A percentile compares a stretch with the other conserved stretches of the same genome.
phyloP scores from a whole-genome alignment of 169 alveolate genomes.

The Eimeria sp. region DNA sequence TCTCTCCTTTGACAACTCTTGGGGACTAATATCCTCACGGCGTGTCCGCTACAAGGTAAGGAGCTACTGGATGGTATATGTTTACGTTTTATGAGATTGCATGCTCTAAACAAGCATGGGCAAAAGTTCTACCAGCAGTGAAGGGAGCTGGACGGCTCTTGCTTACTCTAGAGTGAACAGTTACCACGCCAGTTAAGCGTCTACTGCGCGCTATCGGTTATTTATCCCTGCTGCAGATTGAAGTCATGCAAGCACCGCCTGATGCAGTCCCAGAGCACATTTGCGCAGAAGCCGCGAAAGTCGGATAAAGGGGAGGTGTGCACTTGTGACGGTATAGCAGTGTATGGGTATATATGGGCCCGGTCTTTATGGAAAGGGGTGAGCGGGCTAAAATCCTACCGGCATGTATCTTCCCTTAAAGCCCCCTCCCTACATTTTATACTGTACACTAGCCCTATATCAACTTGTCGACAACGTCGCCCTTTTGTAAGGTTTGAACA shows the following conservation, averaged over 20 bases:
- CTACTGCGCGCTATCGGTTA: background rate
- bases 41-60: constrained; percentile 77
- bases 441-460: background rate
- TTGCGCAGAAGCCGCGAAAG: constrained; percentile 10
- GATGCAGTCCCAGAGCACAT: constrained; percentile 50
- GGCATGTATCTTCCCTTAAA: background rate
- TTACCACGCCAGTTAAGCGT: background rate
- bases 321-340: background rate
- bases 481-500: background rate
- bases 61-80: background rate
- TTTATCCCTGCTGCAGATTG: constrained; percentile 60
- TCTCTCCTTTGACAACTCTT: constrained; percentile 80
- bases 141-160: too few relatives aligned
- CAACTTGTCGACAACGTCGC: background rate
- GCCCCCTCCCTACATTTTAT: background rate
- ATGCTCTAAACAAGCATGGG: background rate
- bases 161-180: background rate
- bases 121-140: background rate
- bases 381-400: background rate
- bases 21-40: constrained; percentile 85
- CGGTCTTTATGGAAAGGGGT: background rate
- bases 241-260: constrained; percentile 35
- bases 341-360: background rate
- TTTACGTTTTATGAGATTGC: background rate
- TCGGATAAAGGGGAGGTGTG: background rate